These are phyloP conservation scores for Syzygium aqueum DNA, from an alignment of 345 rosid genomes.

Conservation along the genomic window DNA sequence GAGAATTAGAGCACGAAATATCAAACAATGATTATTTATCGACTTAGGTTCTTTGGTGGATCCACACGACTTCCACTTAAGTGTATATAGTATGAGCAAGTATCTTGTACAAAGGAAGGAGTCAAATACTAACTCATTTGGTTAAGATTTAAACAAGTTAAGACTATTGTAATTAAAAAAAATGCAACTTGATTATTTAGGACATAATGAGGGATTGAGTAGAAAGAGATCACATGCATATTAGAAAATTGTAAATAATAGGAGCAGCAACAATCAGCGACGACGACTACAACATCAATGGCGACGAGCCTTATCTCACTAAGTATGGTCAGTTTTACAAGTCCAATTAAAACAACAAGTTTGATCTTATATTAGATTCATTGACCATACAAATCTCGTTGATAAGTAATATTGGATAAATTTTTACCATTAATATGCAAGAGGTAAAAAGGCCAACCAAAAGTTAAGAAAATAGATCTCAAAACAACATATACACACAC, in stretches of 20 bases:
- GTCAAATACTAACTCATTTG: background rate
- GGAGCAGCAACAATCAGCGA: fast-evolving
- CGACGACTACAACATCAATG: fast-evolving
- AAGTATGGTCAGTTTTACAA: background rate
- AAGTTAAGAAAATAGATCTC: too few relatives aligned
- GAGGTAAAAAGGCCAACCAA: too few relatives aligned
- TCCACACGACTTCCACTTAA: background rate
- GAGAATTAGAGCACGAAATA: background rate
- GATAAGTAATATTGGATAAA: background rate
- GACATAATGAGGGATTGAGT: background rate
- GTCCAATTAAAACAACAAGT: background rate
- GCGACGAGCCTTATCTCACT: background rate
- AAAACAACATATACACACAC: too few relatives aligned
- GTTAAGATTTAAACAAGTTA: background rate
- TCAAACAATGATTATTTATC: background rate
- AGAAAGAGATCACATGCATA: background rate
- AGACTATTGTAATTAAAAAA: background rate
- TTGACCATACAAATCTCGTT: background rate
- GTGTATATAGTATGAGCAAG: background rate
- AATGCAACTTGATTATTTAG: background rate
- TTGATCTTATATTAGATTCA: background rate
- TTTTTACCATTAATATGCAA: background rate
- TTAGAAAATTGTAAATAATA: too few relatives aligned
- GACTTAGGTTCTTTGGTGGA: background rate
- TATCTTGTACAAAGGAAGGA: background rate